Base-by-base conservation (phyloP, 495 filamentous ascomycete species). In the Sabuloglossum arenarium region DNA sequence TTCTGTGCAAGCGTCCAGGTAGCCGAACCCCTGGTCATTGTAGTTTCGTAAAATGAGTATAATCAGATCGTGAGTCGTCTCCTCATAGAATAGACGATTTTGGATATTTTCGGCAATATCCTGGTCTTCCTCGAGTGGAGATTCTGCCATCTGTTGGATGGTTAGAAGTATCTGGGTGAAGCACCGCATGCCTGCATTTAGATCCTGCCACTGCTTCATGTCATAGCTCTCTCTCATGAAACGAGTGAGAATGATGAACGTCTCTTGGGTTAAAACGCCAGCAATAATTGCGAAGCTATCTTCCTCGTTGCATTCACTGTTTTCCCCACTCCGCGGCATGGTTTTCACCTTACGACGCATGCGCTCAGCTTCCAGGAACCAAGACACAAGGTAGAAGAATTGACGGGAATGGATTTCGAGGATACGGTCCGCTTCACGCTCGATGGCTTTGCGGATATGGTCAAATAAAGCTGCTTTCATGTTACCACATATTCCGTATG, bases 21-120 rank as follows among this genome's bases (percentile, higher is more conserved):
- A 97, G 39, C 86, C 85, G 60, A 96, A 93, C 0, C 87, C 86
- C 68, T 97, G 93, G 54, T 90, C 85, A 60, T 90, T 95, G 67
- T 89, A 97, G 19, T 78, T 78, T 59, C 85, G 74, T 0, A 86
- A 71, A 31, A 95, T 85, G 45, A 79, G 74, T 25, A 91, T 71
- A 23, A 97, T 77, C 6, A 85, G 73, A 59, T 97, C 90, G 62
- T 97, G 85, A 0, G 88, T 96, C 0, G 83, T 81, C 62, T 97
- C 88, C 67, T 99, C 93, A 69, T 99, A 97, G 66, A 99, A 99
- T 0, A 99, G 86, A 29, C 93, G 85, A 62, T 84, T 91, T 54
- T 94, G 82, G 39, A 94, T 95, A 59, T 98, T 99, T 62, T 99
- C 90, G 4, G 93, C 93, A 61, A 99, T 96, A 59, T 97, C 93